Conservation (phyloP, 305 asterid species). For the Solanum aculeatissimum region DNA sequence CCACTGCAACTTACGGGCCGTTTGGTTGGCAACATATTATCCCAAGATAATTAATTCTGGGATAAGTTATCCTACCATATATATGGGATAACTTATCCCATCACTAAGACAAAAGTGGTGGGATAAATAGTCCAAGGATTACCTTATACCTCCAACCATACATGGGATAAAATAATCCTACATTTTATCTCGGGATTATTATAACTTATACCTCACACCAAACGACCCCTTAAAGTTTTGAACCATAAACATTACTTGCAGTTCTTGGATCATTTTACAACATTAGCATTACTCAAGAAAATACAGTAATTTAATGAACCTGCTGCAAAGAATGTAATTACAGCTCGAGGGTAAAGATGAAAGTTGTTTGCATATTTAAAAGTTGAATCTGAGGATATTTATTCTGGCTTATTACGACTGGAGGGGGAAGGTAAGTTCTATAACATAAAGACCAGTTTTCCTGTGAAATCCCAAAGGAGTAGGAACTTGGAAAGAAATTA, state of each 20-base stretch:
- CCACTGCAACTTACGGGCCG: neutral
- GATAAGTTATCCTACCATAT: no score
- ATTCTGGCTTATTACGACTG: neutral
- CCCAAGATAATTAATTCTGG: no score
- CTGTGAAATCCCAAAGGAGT: neutral
- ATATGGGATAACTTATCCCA: no score
- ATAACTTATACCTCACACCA: no score
- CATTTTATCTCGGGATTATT: no score
- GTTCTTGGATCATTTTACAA: neutral
- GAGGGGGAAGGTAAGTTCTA: neutral
- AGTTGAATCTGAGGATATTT: neutral
- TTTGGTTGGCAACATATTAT: no score
- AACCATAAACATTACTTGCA: neutral
- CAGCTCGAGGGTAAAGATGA: neutral
- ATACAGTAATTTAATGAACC: neutral
- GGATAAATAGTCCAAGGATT: no score
- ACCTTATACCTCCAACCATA: no score
- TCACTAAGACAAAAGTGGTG: no score
- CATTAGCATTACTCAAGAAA: neutral
- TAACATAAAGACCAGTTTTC: neutral
- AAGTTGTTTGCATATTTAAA: neutral
- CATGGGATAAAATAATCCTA: no score
- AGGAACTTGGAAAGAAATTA: neutral
- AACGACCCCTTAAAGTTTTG: no score
- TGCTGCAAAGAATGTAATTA: neutral